These are phyloP conservation scores for Thelonectria rubi DNA, from an alignment of 2,329 filamentous ascomycete species.

Conservation along the genomic window DNA sequence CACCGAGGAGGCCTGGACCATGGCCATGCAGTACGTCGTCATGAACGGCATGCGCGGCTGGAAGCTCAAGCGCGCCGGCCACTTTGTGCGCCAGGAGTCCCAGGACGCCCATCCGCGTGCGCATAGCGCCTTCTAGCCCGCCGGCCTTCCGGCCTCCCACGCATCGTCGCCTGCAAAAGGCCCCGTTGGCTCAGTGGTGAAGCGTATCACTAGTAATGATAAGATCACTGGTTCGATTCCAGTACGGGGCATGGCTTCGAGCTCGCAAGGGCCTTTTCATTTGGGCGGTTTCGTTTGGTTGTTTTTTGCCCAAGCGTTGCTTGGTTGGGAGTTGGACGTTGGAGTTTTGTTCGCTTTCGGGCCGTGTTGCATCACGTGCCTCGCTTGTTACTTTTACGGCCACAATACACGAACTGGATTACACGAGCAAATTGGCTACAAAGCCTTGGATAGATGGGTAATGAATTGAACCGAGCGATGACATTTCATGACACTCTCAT, in stretches of 20 bases:
- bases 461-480: background rate
- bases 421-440: background rate
- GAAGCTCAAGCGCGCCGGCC: constrained; percentile 55
- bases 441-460: background rate
- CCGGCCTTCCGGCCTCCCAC: background rate
- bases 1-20: constrained; percentile 57
- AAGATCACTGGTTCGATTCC: constrained; percentile 29
- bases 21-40: constrained; percentile 54
- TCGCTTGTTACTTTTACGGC: background rate
- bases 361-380: background rate
- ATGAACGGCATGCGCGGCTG: constrained; percentile 50
- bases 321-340: background rate
- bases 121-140: constrained; percentile 7
- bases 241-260: constrained; percentile 20
- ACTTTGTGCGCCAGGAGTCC: constrained; percentile 52
- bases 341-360: background rate
- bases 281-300: background rate
- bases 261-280: background rate
- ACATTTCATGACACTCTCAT: background rate
- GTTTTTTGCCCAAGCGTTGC: background rate
- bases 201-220: constrained; percentile 28
- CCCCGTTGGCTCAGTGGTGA: constrained; percentile 27
- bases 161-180: background rate
- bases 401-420: background rate
- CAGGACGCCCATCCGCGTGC: background rate